Conservation (phyloP, 2,329 filamentous ascomycete species). For the Calonectria montana region DNA sequence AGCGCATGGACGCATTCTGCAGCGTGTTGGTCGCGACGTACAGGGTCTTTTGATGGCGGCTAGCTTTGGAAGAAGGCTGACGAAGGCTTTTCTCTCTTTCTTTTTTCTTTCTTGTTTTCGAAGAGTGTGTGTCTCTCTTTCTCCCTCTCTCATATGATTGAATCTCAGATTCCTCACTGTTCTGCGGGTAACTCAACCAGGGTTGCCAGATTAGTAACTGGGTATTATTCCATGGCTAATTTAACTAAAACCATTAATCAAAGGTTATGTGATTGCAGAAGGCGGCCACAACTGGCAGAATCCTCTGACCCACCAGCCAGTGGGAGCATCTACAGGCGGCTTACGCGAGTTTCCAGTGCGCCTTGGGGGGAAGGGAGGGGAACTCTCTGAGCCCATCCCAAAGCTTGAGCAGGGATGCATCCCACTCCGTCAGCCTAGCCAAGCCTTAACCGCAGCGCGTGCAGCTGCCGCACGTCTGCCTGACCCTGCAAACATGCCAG, state of each 20-base stretch:
- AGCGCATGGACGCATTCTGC: background rate
- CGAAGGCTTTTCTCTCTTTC: too few relatives aligned
- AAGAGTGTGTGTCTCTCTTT: too few relatives aligned
- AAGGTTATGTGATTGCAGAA: background rate
- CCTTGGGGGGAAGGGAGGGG: background rate
- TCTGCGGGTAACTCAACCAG: background rate
- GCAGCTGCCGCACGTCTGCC: background rate
- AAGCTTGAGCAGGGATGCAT: background rate
- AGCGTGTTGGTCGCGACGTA: background rate
- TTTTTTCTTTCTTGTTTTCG: too few relatives aligned
- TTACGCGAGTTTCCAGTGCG: background rate
- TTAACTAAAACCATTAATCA: conserved; percentile 8
- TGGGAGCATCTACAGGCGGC: background rate
- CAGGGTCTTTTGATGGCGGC: too few relatives aligned
- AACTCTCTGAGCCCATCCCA: background rate
- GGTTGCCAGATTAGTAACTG: background rate
- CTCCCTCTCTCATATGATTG: background rate
- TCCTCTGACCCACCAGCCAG: background rate
- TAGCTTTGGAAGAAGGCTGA: too few relatives aligned
- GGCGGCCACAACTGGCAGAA: background rate
- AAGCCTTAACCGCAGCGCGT: background rate
- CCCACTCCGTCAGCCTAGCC: background rate
- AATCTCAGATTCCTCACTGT: background rate
- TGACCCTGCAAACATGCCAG: background rate
- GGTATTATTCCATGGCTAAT: background rate